Evolutionary conservation across 345 rosid species (phyloP).

Genomic region (Aquilaria malaccensis): DNA sequence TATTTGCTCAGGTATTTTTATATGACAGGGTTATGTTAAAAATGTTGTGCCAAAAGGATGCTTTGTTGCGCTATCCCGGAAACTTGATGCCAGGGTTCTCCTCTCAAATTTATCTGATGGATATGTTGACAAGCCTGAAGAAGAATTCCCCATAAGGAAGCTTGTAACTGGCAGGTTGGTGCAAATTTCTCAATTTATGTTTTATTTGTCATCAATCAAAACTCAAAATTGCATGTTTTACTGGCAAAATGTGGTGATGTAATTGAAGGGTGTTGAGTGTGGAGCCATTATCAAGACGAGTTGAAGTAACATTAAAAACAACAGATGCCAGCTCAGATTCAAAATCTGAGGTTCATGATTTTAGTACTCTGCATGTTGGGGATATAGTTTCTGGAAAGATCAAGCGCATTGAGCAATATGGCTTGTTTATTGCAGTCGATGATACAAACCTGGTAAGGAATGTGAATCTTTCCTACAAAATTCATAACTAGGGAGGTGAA

Average conservation of each 20-base stretch:
- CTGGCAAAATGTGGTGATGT: slow-evolving; percentile 3
- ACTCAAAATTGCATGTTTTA: neutral
- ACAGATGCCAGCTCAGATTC: slow-evolving; percentile 26
- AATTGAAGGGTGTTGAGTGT: slow-evolving; percentile 63
- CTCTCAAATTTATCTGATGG: slow-evolving; percentile 75
- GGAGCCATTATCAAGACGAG: slow-evolving; percentile 74
- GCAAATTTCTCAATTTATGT: slow-evolving; percentile 8
- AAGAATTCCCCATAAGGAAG: slow-evolving; percentile 84
- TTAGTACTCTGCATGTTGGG: slow-evolving; percentile 53
- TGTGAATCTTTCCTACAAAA: neutral
- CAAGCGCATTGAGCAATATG: slow-evolving; percentile 77
- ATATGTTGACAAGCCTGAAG: slow-evolving; percentile 56
- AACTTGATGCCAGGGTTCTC: slow-evolving; percentile 76
- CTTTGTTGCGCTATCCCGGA: slow-evolving; percentile 77
- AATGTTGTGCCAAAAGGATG: slow-evolving; percentile 78
- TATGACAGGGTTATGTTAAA: slow-evolving; percentile 87
- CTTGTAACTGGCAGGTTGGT: slow-evolving; percentile 75
- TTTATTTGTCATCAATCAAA: neutral
- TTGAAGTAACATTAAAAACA: slow-evolving; percentile 80
- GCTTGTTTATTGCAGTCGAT: slow-evolving; percentile 62
- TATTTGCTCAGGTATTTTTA: slow-evolving; percentile 7
- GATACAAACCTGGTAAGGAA: slow-evolving; percentile 63
- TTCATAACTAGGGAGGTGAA: too few relatives aligned
- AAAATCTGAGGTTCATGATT: slow-evolving; percentile 45
- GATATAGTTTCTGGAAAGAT: slow-evolving; percentile 55